Evolutionary conservation across 225 moss, liverwort and hornwort genomes (phyloP), one percentile per base, ranked within the genome.

Genomic region (Thuidium tamariscinum): DNA sequence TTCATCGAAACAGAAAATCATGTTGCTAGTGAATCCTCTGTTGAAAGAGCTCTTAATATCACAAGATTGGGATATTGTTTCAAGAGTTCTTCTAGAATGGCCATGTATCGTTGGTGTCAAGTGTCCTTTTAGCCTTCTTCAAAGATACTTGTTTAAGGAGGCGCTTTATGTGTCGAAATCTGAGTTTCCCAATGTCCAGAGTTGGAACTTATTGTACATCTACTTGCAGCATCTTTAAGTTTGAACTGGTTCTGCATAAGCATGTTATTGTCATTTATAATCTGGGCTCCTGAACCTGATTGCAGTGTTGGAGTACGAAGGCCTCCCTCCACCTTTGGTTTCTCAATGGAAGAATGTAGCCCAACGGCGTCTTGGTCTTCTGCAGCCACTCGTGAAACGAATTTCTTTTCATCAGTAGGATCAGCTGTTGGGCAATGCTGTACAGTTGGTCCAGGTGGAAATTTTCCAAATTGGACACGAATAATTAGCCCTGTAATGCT

Each of bases 301-400:
- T 87, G 86, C 86, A 97, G 96, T 98, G 95, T 67, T 95, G 88
- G 97, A 98, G 91, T 93, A 98, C 52, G 97, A 96, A 92, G 97
- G 97, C 81, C 81, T 95, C 83, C 97, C 96, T 83, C 92, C 95
- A 42, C 90, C 94, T 68, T 27, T 86, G 77, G 73, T 95, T 54
- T 71, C 94, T 48, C 69, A 89, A 56, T 89, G 95, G 92, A 94
- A 88, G 87, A 72, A 86, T 5, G 91, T 91, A 83, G 95, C 97
- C 41, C 82, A 88, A 82, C 90, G 89, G 25, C 94, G 96, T 21
- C 86, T 95, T 37, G 82, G 77, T 78, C 55, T 94, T 46, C 88
- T 97, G 74, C 91, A 89, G 46, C 79, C 88, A 46, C 84, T 89
- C 83, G 96, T 90, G 37, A 92, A 88, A 79, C 89, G 89, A 83